Base-by-base conservation (phyloP, 805 yeast species). In the Myxozyma melibiosi region DNA sequence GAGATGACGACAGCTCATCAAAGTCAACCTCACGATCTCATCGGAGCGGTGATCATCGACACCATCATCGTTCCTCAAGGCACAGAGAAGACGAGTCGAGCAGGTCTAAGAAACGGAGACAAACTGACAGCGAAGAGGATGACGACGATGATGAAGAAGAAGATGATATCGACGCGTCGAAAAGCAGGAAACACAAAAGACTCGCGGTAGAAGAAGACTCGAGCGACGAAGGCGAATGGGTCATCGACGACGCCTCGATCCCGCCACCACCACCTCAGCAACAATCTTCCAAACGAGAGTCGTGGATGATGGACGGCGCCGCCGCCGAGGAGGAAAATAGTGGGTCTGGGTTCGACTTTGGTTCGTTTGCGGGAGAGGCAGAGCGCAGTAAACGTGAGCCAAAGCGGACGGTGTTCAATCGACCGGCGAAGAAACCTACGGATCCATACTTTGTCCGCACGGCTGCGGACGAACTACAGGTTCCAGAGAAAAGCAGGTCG, bases 291-390 rank as follows among this genome's bases (percentile, higher is more conserved):
- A 18, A 18, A 8, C 43, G 62, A 16, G 62, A 58, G 16, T 37
- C 50, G 28, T 58, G 62, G 62, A 58, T 58, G 62, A 13, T 45
- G n/a, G 46, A 33, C 16, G 31, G 35, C 3, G 47, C 28, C 9
- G 20, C n/a, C 6, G 13, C 9, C 8, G 37, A 11, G 6, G 9
- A 14, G 4, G 8, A 43, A 43, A 37, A 27, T 27, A 27, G 5
- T 5, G 45, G 18, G 13, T n/a, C 43, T 30, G 53, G 25, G 6
- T 54, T 53, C 34, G 62, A 58, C 88, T 58, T 58, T 39, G 46
- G 47, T 2, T 50, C 59, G 2, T 43, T 58, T 18, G 59, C 56
- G 3, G 60, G 50, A 2, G 11, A 13, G 18, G 34, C 52, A 14
- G 53, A 28, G 34, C 8, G 22, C 18, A 18, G 5, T 5, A n/a